phyloP scores from a whole-genome alignment of 2,329 filamentous ascomycete genomes.

The Penicillium sp. region DNA sequence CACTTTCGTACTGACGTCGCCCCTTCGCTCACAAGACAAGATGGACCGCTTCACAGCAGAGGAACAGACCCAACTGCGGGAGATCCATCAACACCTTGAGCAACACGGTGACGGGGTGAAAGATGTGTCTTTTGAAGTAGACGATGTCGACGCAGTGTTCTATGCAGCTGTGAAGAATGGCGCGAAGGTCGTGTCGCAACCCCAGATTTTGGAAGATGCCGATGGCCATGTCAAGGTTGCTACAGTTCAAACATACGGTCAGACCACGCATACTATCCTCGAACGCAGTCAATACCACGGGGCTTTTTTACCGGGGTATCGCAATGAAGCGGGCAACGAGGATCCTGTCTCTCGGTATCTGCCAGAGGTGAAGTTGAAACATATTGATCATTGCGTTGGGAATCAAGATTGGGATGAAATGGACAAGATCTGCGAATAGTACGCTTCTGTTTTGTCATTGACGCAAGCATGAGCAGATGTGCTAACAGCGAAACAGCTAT shows the following conservation, averaged over 20 bases:
- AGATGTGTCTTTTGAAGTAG: constrained; percentile 91
- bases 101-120: constrained; percentile 90
- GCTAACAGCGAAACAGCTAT: constrained; percentile 52
- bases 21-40: constrained; percentile 57
- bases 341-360: constrained; percentile 48
- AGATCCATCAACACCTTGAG: constrained; percentile 78
- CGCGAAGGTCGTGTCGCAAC: constrained; percentile 37
- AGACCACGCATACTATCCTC: constrained; percentile 90
- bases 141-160: constrained; percentile 78
- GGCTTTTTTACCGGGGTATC: constrained; percentile 77
- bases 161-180: constrained; percentile 57
- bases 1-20: constrained; percentile 41
- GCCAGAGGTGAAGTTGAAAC: constrained; percentile 61
- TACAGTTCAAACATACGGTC: constrained; percentile 84
- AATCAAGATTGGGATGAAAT: constrained; percentile 96
- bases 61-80: constrained; percentile 60
- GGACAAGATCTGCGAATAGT: constrained; percentile 57
- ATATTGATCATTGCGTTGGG: constrained; percentile 93
- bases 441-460: constrained; percentile 23
- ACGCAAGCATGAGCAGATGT: not conserved
- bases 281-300: constrained; percentile 65
- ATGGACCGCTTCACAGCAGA: constrained; percentile 49
- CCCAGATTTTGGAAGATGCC: constrained; percentile 56
- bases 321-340: constrained; percentile 43
- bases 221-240: constrained; percentile 65